phyloP scores from a whole-genome alignment of 768 basidiomycete species.

The Lentinula raphanica region DNA sequence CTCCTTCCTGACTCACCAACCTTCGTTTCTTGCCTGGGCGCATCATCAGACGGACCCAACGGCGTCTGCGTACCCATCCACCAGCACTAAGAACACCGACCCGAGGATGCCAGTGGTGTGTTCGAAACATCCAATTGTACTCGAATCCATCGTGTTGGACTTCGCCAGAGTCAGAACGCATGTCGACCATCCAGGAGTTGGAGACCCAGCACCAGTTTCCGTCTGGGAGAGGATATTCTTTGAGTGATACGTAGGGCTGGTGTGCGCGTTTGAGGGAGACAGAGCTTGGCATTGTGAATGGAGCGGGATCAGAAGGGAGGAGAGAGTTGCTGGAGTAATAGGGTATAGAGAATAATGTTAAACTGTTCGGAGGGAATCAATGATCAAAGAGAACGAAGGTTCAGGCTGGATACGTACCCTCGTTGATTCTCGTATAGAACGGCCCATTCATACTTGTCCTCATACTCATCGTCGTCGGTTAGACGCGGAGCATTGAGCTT shows the following conservation, averaged over 20 bases:
- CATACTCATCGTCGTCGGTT: slow-evolving; percentile 14
- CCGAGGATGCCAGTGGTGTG: slow-evolving; percentile 58
- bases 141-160: slow-evolving; percentile 56
- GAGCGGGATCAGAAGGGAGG: slow-evolving; percentile 40
- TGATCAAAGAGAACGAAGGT: not conserved
- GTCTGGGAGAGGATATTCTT: slow-evolving; percentile 48
- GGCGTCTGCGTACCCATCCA: slow-evolving; percentile 70
- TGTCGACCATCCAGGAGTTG: slow-evolving; percentile 54
- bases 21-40: slow-evolving; percentile 35
- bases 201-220: slow-evolving; percentile 56
- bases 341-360: slow-evolving; percentile 44
- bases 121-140: slow-evolving; percentile 72
- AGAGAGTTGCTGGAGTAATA: slow-evolving; percentile 46
- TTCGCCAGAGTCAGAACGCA: slow-evolving; percentile 46
- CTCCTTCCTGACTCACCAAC: slow-evolving; percentile 12
- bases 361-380: slow-evolving; percentile 15
- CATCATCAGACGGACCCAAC: slow-evolving; percentile 87
- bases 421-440: slow-evolving; percentile 56
- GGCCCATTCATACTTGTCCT: slow-evolving; percentile 47
- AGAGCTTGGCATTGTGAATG: slow-evolving; percentile 21
- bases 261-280: slow-evolving; percentile 24
- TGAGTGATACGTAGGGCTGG: slow-evolving; percentile 36
- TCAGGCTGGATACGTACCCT: slow-evolving; percentile 35
- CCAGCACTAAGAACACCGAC: slow-evolving; percentile 57
- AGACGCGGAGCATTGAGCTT: not conserved